phyloP scores from a whole-genome alignment of 2,329 filamentous ascomycete genomes.

The Chrysoporthe cubensis region DNA sequence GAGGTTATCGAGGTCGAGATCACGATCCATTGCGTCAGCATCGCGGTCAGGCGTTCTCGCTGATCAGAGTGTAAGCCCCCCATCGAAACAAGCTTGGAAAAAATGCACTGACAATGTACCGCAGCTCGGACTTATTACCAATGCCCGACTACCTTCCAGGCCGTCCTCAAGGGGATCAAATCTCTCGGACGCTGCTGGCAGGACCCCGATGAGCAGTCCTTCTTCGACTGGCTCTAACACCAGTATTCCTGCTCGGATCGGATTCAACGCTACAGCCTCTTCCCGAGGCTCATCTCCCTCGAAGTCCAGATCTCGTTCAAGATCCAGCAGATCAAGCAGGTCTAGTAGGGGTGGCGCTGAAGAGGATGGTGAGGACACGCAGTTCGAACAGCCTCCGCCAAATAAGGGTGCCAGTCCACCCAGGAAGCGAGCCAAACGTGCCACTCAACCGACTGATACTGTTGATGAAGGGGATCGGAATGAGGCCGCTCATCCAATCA shows the following conservation, averaged over 20 bases:
- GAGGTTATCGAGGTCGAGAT: constrained; percentile 24
- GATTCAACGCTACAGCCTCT: not conserved
- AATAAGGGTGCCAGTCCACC: not conserved
- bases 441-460: not conserved
- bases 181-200: constrained; percentile 5
- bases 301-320: not conserved
- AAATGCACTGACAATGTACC: not conserved
- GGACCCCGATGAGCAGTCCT: not conserved
- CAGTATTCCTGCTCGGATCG: constrained; percentile 21
- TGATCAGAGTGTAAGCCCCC: constrained; percentile 16
- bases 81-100: not conserved
- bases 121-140: not conserved
- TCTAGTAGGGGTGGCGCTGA: not conserved
- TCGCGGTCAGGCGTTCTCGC: not conserved
- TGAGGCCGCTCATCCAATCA: not conserved
- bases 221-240: constrained; percentile 23
- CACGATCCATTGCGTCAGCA: constrained; percentile 17
- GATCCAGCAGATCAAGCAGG: constrained; percentile 6
- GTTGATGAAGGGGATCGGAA: not conserved
- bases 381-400: not conserved
- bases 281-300: not conserved
- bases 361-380: not conserved
- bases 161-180: not conserved
- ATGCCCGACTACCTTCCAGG: not conserved
- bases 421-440: not conserved